A percentile compares a stretch with the other conserved stretches of the same genome.
phyloP scores from a whole-genome alignment of 352 stramenopile species.

The Pythium phragmitis region DNA sequence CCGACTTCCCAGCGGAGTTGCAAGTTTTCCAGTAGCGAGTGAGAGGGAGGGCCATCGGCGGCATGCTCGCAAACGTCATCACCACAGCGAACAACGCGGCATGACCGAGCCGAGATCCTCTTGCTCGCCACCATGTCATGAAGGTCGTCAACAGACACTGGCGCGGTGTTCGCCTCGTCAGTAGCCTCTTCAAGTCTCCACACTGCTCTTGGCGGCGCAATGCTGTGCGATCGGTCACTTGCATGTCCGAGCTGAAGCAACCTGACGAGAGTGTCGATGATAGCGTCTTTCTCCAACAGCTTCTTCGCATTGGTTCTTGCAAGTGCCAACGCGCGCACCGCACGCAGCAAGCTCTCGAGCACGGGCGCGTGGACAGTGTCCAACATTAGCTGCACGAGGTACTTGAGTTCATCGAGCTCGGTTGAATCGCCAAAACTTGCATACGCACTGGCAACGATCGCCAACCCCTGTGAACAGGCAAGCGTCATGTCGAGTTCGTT shows the following conservation, averaged over 20 bases:
- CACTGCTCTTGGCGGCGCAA: conserved; percentile 15
- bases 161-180: background rate
- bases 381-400: conserved; percentile 61
- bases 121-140: conserved; percentile 33
- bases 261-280: conserved; percentile 51
- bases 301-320: conserved; percentile 49
- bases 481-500: conserved; percentile 64
- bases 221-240: conserved; percentile 25
- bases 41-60: background rate
- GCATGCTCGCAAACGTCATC: conserved; percentile 22
- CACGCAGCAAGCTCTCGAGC: conserved; percentile 53
- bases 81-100: conserved; percentile 6
- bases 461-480: conserved; percentile 59
- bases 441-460: conserved; percentile 60
- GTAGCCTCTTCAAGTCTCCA: conserved; percentile 9
- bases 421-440: conserved; percentile 33
- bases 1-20: conserved; percentile 82
- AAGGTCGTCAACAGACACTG: conserved; percentile 52
- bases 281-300: conserved; percentile 40
- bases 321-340: conserved; percentile 54
- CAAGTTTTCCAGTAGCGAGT: conserved; percentile 51
- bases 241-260: conserved; percentile 69
- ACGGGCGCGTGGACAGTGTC: conserved; percentile 64
- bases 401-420: conserved; percentile 69
- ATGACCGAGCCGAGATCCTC: background rate